Evolutionary conservation across 306 rosid species (phyloP).

Genomic region (Citrullus colocynthis): DNA sequence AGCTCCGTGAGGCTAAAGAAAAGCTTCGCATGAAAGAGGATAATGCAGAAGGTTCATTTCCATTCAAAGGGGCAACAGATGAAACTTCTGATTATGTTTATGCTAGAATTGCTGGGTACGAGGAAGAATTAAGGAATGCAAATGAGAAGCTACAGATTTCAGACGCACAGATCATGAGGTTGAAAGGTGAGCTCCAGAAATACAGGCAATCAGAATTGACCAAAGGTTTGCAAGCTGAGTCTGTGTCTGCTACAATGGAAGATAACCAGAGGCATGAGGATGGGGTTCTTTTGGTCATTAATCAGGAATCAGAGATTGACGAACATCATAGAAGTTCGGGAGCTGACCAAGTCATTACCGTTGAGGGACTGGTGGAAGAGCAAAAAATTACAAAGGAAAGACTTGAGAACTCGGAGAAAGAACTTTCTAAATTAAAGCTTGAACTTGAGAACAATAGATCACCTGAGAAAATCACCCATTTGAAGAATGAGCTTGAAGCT

Average conservation of each 20-base stretch:
- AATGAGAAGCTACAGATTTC: slow-evolving; percentile 44
- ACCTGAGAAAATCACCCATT: slow-evolving; percentile 33
- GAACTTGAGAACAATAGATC: slow-evolving; percentile 40
- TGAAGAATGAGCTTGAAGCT: slow-evolving; percentile 54
- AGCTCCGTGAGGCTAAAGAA: slow-evolving; percentile 68
- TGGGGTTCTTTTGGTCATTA: slow-evolving; percentile 7
- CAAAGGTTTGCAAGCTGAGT: slow-evolving; percentile 10
- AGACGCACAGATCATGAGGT: slow-evolving; percentile 29
- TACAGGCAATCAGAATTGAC: slow-evolving; percentile 13
- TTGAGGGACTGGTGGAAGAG: slow-evolving; percentile 33
- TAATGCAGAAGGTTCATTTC: slow-evolving; percentile 27
- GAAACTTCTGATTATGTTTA: slow-evolving; percentile 31
- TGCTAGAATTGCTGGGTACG: slow-evolving; percentile 34
- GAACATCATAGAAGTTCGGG: slow-evolving; percentile 15
- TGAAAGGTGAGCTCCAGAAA: slow-evolving; percentile 41
- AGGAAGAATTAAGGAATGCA: slow-evolving; percentile 41
- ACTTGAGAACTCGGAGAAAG: slow-evolving; percentile 44
- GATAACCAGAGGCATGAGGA: slow-evolving; percentile 11
- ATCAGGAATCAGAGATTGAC: slow-evolving; percentile 16
- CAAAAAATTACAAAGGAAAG: slow-evolving; percentile 38
- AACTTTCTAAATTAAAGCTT: slow-evolving; percentile 40
- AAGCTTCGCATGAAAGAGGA: slow-evolving; percentile 57
- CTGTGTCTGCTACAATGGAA: slow-evolving; percentile 13
- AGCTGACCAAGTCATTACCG: slow-evolving; percentile 21
- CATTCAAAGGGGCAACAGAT: slow-evolving; percentile 21